phyloP scores from a whole-genome alignment of 495 filamentous ascomycete species.

The Aspergillus haitiensis region DNA sequence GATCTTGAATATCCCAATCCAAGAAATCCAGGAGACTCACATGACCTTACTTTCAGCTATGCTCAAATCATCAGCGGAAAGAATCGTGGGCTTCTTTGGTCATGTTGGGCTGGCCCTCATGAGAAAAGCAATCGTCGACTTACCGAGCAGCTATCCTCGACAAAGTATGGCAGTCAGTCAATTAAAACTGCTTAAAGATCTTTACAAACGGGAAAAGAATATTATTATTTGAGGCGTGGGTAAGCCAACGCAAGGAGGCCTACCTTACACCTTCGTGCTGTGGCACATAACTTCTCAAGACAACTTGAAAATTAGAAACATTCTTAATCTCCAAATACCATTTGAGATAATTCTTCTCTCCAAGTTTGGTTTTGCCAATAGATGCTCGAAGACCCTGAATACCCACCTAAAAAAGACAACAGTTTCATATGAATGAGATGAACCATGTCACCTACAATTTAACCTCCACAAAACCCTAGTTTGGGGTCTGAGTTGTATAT shows the following conservation, averaged over 20 bases:
- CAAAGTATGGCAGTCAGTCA: constrained; percentile 57
- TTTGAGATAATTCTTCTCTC: too few relatives aligned
- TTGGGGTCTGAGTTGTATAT: not conserved
- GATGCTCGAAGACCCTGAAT: too few relatives aligned
- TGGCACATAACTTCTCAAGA: not conserved
- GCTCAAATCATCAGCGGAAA: constrained; percentile 66
- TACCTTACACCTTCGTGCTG: not conserved
- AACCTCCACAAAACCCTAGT: not conserved
- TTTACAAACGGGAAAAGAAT: constrained; percentile 60
- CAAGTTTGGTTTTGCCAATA: too few relatives aligned
- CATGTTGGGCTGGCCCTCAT: constrained; percentile 64
- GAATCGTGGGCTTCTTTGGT: constrained; percentile 77
- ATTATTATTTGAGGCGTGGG: constrained; percentile 44
- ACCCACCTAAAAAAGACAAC: not conserved
- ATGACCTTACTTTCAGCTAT: constrained; percentile 74
- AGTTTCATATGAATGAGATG: not conserved
- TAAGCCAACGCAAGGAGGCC: not conserved
- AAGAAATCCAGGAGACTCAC: constrained; percentile 72
- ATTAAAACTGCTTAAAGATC: constrained; percentile 57
- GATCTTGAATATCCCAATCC: constrained; percentile 68
- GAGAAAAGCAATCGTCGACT: constrained; percentile 62
- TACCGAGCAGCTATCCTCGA: constrained; percentile 56
- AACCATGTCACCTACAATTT: too few relatives aligned
- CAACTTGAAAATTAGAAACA: not conserved
- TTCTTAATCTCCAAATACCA: too few relatives aligned